phyloP scores from a whole-genome alignment of 2,329 filamentous ascomycete genomes.

The Elsinoe australis region DNA sequence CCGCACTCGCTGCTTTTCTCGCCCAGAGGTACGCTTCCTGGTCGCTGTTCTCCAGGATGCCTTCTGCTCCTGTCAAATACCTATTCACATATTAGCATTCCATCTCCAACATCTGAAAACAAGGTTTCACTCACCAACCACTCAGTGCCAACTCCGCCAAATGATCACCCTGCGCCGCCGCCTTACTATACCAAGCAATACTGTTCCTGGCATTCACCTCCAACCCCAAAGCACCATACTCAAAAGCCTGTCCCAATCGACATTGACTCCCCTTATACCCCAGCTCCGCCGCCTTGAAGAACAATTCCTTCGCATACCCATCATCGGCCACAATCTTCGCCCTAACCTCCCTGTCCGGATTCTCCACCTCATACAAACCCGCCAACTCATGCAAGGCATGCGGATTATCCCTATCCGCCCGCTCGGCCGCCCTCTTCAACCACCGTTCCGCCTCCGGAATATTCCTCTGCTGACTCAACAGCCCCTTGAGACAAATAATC shows the following conservation, averaged over 20 bases:
- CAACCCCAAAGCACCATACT: slow-evolving; percentile 79
- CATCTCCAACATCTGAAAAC: neutral
- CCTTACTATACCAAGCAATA: slow-evolving; percentile 89
- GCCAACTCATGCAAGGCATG: slow-evolving; percentile 87
- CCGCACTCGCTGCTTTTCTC: slow-evolving; percentile 79
- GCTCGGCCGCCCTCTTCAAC: slow-evolving; percentile 87
- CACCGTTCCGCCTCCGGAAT: slow-evolving; percentile 80
- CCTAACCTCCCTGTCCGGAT: slow-evolving; percentile 45
- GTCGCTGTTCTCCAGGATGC: slow-evolving; percentile 82
- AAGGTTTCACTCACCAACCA: slow-evolving; percentile 31
- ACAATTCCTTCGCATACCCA: slow-evolving; percentile 69
- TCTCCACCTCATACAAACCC: slow-evolving; percentile 56
- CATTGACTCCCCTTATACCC: slow-evolving; percentile 96
- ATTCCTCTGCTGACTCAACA: slow-evolving; percentile 79
- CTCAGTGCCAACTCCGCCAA: slow-evolving; percentile 63
- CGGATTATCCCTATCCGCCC: slow-evolving; percentile 81
- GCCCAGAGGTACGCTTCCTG: slow-evolving; percentile 97
- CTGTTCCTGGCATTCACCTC: slow-evolving; percentile 74
- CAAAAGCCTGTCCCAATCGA: slow-evolving; percentile 76
- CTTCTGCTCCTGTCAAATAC: slow-evolving; percentile 88
- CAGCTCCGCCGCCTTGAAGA: slow-evolving; percentile 75
- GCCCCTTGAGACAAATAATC: slow-evolving; percentile 87
- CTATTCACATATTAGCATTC: slow-evolving; percentile 42
- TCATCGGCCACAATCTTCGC: slow-evolving; percentile 76
- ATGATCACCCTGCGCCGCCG: slow-evolving; percentile 88